Base-by-base conservation (phyloP, 352 stramenopile genomes). In the Globisporangium echinulatum region DNA sequence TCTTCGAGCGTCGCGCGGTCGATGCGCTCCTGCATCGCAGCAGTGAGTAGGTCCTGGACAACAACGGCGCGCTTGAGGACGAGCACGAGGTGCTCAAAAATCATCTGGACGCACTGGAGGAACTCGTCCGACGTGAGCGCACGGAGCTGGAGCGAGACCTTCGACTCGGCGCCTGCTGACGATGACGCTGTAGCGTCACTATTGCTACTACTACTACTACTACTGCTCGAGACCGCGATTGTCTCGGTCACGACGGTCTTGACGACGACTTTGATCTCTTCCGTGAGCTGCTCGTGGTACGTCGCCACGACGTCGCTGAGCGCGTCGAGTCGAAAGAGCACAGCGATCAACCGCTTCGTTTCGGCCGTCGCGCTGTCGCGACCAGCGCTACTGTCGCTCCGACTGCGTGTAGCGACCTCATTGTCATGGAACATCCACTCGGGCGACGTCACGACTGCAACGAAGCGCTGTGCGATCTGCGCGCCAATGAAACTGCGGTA, bases 241-340 rank as follows among this genome's bases (percentile, higher is more conserved):
- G 85, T 95, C 71, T 95, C 85, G 0, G 79, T 93, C n/a, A 95
- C 85, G 15, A 95, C 85, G 0, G 83, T 93, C 64, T 93, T 93
- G 39, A 95, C 85, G 1, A 95, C 77, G 36, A 95, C 75, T 43
- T 90, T 90, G 62, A 93, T 90, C 62, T 95, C 85, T 60, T 95
- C 84, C 42, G 85, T 93, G 0, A 95, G 56, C 47, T 89, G 80
- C n/a, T 87, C 78, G 36, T 82, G 71, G 61, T 95, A 95, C 40
- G 82, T 88, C 11, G 69, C 67, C 25, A 95, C 71, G 25, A 89
- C 84, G 62, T 88, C 74, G 9, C 74, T 71, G 7, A 95, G 59
- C 36, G 73, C 69, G 43, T 95, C 85, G 38, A 95, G 63, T 7
- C 82, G 81, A 52, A 92, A 92, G 7, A 94, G 71, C 36, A 90